Conservation (phyloP, 2,329 filamentous ascomycete species). For the Cryphonectria radicalis region DNA sequence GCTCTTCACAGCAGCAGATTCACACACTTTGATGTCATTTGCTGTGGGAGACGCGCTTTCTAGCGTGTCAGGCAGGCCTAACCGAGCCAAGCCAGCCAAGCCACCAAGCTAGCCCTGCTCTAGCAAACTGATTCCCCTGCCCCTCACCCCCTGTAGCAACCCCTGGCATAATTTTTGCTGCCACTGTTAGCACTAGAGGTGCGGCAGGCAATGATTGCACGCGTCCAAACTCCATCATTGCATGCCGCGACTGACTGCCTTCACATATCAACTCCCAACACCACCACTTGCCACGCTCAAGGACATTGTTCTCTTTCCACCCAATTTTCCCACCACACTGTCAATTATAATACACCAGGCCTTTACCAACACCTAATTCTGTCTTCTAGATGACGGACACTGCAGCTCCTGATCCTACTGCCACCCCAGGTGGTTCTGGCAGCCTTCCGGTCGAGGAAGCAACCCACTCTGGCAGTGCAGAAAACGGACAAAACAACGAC, state of each 20-base stretch:
- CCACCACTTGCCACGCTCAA: background rate
- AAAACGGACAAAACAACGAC: constrained; percentile 10
- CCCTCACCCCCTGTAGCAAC: background rate
- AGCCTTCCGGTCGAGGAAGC: background rate
- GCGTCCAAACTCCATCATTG: background rate
- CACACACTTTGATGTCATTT: constrained; percentile 16
- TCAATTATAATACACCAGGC: background rate
- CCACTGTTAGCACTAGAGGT: background rate
- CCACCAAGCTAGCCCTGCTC: background rate
- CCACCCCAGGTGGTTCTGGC: constrained; percentile 9
- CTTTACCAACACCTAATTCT: background rate
- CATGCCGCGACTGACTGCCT: background rate
- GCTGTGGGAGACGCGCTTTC: constrained; percentile 8
- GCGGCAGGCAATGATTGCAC: background rate
- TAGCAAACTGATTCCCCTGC: background rate
- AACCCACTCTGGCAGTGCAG: background rate
- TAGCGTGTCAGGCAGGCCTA: constrained; percentile 13
- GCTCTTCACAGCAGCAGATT: background rate
- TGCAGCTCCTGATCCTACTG: constrained; percentile 11
- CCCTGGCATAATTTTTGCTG: background rate
- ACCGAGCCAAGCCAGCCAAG: background rate
- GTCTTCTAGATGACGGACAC: constrained; percentile 21
- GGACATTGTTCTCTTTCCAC: too few relatives aligned
- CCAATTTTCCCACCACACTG: background rate
- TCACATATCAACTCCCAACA: background rate